Conservation (phyloP, 805 yeast genomes). For the Ogataea henricii region DNA sequence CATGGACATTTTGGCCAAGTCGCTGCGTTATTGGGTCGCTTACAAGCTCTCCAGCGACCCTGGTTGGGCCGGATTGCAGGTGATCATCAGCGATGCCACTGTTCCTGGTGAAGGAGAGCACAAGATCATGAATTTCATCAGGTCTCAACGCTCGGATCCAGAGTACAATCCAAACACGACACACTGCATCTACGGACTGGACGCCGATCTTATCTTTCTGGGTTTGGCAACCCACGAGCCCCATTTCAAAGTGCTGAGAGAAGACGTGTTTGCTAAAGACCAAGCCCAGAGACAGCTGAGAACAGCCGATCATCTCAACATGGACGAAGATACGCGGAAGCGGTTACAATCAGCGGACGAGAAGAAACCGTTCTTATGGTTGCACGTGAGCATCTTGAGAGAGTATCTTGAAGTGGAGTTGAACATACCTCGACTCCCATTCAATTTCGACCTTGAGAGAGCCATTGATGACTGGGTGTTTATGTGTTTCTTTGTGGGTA, state of each 20-base stretch:
- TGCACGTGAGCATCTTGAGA: constrained; percentile 82
- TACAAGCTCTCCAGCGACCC: constrained; percentile 87
- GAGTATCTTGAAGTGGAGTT: constrained; percentile 88
- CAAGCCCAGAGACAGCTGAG: constrained; percentile 44
- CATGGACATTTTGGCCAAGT: constrained; percentile 84
- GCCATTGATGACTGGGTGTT: constrained; percentile 99
- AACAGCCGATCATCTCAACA: constrained; percentile 50
- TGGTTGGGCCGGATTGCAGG: constrained; percentile 89
- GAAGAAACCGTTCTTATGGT: constrained; percentile 89
- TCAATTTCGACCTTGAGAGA: constrained; percentile 84
- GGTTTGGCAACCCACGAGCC: constrained; percentile 99
- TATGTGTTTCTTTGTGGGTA: constrained; percentile 98
- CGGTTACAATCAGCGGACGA: constrained; percentile 44
- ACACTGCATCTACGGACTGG: constrained; percentile 97
- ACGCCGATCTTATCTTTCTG: constrained; percentile 94
- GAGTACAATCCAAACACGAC: constrained; percentile 88
- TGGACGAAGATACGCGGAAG: constrained; percentile 60
- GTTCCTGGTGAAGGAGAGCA: constrained; percentile 99
- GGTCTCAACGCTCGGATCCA: constrained; percentile 86
- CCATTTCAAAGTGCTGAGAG: constrained; percentile 89
- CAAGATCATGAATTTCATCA: constrained; percentile 92
- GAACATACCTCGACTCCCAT: constrained; percentile 64
- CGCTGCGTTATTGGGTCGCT: constrained; percentile 89
- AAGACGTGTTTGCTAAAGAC: constrained; percentile 91
- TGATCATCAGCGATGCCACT: constrained; percentile 90